Percentiles rank a stretch among this genome's conserved stretches.
phyloP scores from a whole-genome alignment of 345 rosid genomes.

The Gossypium australe region DNA sequence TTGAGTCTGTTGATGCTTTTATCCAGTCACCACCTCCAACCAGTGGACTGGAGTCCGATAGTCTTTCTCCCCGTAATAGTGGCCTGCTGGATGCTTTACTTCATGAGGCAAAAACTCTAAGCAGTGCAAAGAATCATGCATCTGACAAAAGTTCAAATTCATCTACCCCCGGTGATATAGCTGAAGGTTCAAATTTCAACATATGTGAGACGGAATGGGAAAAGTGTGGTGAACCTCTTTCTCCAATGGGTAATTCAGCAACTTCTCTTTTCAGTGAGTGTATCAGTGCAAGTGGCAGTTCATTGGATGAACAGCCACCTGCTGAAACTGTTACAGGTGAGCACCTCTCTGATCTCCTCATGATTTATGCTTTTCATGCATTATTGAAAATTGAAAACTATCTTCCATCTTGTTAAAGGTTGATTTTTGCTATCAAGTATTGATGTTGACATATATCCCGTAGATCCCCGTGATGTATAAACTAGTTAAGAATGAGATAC shows the following conservation, averaged over 20 bases:
- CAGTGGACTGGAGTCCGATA: conserved; percentile 43
- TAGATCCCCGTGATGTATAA: background rate
- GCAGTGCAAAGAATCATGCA: conserved; percentile 59
- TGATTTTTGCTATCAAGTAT: background rate
- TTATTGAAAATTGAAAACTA: background rate
- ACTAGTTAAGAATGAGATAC: background rate
- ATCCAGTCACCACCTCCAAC: conserved; percentile 77
- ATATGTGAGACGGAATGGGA: conserved; percentile 54
- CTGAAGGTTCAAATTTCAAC: conserved; percentile 44
- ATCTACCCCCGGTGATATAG: conserved; percentile 52
- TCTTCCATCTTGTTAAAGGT: background rate
- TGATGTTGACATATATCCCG: background rate
- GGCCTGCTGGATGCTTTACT: conserved; percentile 93
- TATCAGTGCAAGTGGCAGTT: conserved; percentile 48
- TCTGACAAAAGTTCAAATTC: conserved; percentile 65
- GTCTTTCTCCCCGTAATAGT: conserved; percentile 65
- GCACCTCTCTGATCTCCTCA: conserved; percentile 14
- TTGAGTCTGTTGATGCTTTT: conserved; percentile 67
- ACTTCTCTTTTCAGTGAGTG: conserved; percentile 53
- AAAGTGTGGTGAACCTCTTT: conserved; percentile 48
- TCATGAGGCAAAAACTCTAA: conserved; percentile 63
- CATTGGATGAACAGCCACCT: conserved; percentile 55
- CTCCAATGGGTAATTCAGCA: conserved; percentile 57
- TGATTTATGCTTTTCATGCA: background rate
- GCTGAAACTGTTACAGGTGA: conserved; percentile 37